phyloP scores from a whole-genome alignment of 192 early-diverging fungal species.

The Backusella tarrabulga region DNA sequence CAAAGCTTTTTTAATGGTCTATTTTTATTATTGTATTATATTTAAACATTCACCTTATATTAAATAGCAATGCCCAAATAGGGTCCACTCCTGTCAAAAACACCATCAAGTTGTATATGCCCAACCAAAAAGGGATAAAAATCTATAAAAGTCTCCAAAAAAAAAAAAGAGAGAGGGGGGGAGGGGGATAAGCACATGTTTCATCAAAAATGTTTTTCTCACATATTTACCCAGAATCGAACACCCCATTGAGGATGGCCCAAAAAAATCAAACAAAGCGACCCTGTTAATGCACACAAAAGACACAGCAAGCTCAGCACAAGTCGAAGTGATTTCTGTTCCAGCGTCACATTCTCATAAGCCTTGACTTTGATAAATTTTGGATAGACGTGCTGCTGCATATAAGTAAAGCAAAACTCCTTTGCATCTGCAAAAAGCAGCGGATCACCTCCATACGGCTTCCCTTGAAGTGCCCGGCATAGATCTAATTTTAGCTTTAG shows the following conservation, averaged over 20 bases:
- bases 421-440: conserved; percentile 56
- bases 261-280: conserved; percentile 52
- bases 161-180: background rate
- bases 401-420: conserved; percentile 43
- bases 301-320: conserved; percentile 45
- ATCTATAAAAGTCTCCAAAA: conserved; percentile 5
- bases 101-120: conserved; percentile 35
- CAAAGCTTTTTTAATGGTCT: background rate
- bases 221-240: conserved; percentile 50
- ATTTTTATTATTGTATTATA: background rate
- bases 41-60: conserved; percentile 21
- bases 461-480: background rate
- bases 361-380: conserved; percentile 53
- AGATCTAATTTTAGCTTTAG: conserved; percentile 3
- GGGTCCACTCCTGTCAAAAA: conserved; percentile 39
- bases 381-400: conserved; percentile 52
- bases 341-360: conserved; percentile 51
- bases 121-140: conserved; percentile 37
- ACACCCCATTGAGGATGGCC: conserved; percentile 38
- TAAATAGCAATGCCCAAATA: conserved; percentile 35
- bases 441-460: conserved; percentile 37
- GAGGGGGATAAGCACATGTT: background rate
- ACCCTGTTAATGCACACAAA: conserved; percentile 49
- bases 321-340: conserved; percentile 43
- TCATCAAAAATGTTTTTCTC: background rate